Evolutionary conservation across 768 basidiomycete species (phyloP), one percentile per base, ranked within the genome.

Genomic region (Gyrodon lividus): DNA sequence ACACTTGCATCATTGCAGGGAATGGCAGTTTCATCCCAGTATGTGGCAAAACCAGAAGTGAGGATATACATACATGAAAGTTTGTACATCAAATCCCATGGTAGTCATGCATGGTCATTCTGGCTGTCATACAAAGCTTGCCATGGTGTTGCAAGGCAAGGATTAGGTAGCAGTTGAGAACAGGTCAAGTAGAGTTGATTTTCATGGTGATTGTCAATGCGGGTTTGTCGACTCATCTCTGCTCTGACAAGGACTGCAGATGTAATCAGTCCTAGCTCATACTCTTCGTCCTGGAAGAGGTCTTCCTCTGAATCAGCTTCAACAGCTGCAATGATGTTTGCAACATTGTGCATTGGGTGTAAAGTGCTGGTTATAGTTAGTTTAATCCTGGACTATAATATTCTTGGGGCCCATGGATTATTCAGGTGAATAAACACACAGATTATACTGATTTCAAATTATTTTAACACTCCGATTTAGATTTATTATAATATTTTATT

Each of bases 101-200:
- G 73, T 79, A 0, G 72, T 77, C 28, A 77, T 5, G 72, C 74
- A 3, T 69, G 53, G 48, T 77, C 69, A 51, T 62, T 64, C 9
- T 47, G 57, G 35, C 65, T 68, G 0, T 52, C 45, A 34, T 61
- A 72, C 0, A 77, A 63, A 0, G 26, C 20, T 39, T 70, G 70
- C 74, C 73, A 77, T 8, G 74, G 66, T 30, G 72, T 75, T 20
- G 61, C 42, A 3, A 31, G 2, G 6, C 61, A 53, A 16, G 74
- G 72, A 48, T 72, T 61, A 0, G 68, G 72, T 3, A 71, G 63
- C 2, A 76, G 59, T 50, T 54, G 43, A 19, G 37, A 26, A 26
- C 7, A 26, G 24, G 33, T 34, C 16, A 34, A 16, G 12, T 12
- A 34, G 12, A 34, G 10, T 34, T 7, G 24, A 26, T 26, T 4